Base-by-base conservation (phyloP, 208 protist species). In the Ichthyophonus hoferi region DNA sequence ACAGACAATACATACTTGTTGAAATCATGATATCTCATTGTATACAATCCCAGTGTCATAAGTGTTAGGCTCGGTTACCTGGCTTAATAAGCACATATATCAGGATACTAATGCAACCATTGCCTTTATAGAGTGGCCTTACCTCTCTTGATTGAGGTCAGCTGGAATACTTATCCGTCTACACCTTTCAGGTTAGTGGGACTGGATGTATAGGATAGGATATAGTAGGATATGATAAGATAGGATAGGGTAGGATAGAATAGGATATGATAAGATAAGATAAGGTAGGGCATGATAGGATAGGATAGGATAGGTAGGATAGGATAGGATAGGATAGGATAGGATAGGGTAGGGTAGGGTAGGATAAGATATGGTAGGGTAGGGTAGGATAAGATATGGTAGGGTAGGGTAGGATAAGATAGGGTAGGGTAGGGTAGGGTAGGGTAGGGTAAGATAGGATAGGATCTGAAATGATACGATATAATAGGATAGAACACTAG, bases 111-210 rank as follows among this genome's bases (percentile, higher is more conserved):
- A 31, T 86, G 82, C 82, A 58, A 7, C 37, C 82, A 3, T 86
- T 2, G 3, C n/a, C 78, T 37, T n/a, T 7, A 12, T 12, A 89
- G 89, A 76, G 17, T 89, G 0, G 40, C 34, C 31, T 2, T 93
- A 39, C 87, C 91, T 17, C 38, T n/a, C 0, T 79, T 50, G 1
- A 92, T 93, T 34, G 92, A 91, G 83, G 58, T 42, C 42, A 35
- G 38, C 14, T 94, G 91, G 91, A 91, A 93, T 79, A 87, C 76
- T 17, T 94, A 92, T 58, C 92, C 92, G 76, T 93, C 92, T 1
- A 93, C 92, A 2, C 37, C 43, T 35, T 0, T 76, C n/a, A 88
- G 85, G 58, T 88, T 0, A 38, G 42, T 33, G 33, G 33, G 40
- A 7, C 39, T 37, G 77, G n/a, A n/a, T n/a, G 50, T 24, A 67